Percentiles rank a stretch among this genome's conserved stretches.
phyloP scores from a whole-genome alignment of 2,329 filamentous ascomycete genomes.

The Myriosclerotinia scirpicola region DNA sequence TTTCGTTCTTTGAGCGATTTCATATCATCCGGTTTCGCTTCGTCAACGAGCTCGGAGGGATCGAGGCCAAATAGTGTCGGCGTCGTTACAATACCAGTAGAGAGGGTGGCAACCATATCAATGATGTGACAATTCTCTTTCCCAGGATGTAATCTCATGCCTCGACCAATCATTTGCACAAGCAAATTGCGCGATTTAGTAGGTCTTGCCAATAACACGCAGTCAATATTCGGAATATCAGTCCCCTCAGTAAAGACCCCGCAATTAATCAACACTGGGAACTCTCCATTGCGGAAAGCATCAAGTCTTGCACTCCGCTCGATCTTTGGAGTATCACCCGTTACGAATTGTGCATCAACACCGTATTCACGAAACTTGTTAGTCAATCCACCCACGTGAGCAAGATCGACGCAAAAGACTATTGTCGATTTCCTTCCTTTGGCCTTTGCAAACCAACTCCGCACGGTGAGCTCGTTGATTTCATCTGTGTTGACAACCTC shows the following conservation, averaged over 20 bases:
- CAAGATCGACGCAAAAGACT: conserved; percentile 90
- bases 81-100: conserved; percentile 82
- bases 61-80: conserved; percentile 93
- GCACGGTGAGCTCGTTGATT: conserved; percentile 81
- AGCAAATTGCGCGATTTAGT: conserved; percentile 91
- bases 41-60: conserved; percentile 71
- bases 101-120: conserved; percentile 87
- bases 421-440: conserved; percentile 75
- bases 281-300: conserved; percentile 73
- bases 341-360: conserved; percentile 84
- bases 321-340: conserved; percentile 71
- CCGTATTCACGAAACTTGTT: conserved; percentile 73
- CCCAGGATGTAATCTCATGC: conserved; percentile 76
- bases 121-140: conserved; percentile 93
- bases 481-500: conserved; percentile 76
- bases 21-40: conserved; percentile 64
- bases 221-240: conserved; percentile 96
- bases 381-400: conserved; percentile 75
- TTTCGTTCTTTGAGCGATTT: conserved; percentile 52
- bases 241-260: conserved; percentile 97
- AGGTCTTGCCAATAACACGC: conserved; percentile 81
- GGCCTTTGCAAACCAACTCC: conserved; percentile 81
- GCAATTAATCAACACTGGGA: conserved; percentile 88
- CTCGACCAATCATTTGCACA: conserved; percentile 96
- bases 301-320: conserved; percentile 69